phyloP scores from a whole-genome alignment of 1,139 yeast genomes.

The Geotrichum fermentans region DNA sequence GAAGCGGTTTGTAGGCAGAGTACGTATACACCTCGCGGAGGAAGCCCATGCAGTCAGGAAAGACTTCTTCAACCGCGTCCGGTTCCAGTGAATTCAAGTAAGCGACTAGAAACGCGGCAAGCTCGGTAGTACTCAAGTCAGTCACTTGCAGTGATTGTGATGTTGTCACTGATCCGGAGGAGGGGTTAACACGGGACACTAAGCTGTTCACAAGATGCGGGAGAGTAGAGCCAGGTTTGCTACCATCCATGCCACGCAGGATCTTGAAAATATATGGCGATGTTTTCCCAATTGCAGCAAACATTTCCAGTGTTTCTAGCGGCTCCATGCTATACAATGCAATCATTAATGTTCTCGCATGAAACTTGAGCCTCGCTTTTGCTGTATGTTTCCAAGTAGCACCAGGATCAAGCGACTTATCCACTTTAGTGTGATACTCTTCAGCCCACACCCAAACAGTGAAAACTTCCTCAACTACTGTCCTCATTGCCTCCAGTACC shows the following conservation, averaged over 20 bases:
- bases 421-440: no score
- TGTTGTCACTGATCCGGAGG: conserved; percentile 31
- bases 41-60: conserved; percentile 54
- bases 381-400: no score
- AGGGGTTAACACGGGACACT: conserved; percentile 41
- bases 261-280: conserved; percentile 45
- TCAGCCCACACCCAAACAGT: no score
- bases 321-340: conserved; percentile 65
- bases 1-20: conserved; percentile 46
- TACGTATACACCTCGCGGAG: conserved; percentile 54
- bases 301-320: conserved; percentile 62
- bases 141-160: conserved; percentile 47
- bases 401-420: neutral
- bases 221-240: conserved; percentile 70
- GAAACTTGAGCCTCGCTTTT: conserved; percentile 67
- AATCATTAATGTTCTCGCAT: conserved; percentile 64
- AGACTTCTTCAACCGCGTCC: conserved; percentile 74
- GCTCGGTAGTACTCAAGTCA: conserved; percentile 41
- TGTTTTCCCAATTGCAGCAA: conserved; percentile 42
- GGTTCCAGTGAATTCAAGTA: conserved; percentile 64
- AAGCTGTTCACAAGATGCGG: conserved; percentile 62
- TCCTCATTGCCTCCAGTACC: no score
- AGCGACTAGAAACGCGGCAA: conserved; percentile 50
- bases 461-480: no score
- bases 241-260: conserved; percentile 76